These are phyloP conservation scores for Guyanaporus albipodus DNA, from an alignment of 768 basidiomycete species.

Conservation along the genomic window DNA sequence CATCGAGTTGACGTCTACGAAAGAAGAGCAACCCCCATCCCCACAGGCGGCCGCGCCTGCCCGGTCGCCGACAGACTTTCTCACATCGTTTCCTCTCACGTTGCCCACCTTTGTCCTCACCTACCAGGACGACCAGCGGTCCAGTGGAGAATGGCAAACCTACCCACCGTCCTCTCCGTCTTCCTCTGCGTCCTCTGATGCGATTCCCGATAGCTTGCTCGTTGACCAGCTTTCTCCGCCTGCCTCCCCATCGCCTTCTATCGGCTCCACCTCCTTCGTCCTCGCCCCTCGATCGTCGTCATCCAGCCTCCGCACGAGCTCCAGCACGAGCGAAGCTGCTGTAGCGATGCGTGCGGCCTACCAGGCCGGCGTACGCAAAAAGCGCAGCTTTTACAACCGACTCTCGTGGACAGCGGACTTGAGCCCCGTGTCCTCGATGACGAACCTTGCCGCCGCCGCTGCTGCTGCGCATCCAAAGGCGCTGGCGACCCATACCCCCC, in stretches of 20 bases:
- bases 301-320: slow-evolving; percentile 25
- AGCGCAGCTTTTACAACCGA: slow-evolving; percentile 30
- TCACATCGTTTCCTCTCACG: slow-evolving; percentile 54
- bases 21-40: slow-evolving; percentile 2
- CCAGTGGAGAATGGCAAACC: slow-evolving; percentile 23
- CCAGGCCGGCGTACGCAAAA: slow-evolving; percentile 31
- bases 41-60: slow-evolving; percentile 22
- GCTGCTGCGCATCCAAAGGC: slow-evolving; percentile 18
- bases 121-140: slow-evolving; percentile 24
- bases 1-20: slow-evolving; percentile 34
- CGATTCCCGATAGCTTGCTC: slow-evolving; percentile 19
- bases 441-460: slow-evolving; percentile 8
- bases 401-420: slow-evolving; percentile 29
- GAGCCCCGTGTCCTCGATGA: slow-evolving; percentile 22
- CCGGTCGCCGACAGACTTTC: slow-evolving; percentile 41
- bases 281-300: slow-evolving; percentile 27
- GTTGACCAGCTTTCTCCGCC: slow-evolving; percentile 24
- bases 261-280: slow-evolving; percentile 25
- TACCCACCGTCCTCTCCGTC: slow-evolving; percentile 29
- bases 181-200: slow-evolving; percentile 30
- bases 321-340: slow-evolving; percentile 20
- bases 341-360: slow-evolving; percentile 32
- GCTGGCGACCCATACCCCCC: slow-evolving; percentile 5
- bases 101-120: slow-evolving; percentile 42
- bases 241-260: slow-evolving; percentile 27